phyloP scores from a whole-genome alignment of 2,329 filamentous ascomycete genomes.

The Bipolaris cookei region DNA sequence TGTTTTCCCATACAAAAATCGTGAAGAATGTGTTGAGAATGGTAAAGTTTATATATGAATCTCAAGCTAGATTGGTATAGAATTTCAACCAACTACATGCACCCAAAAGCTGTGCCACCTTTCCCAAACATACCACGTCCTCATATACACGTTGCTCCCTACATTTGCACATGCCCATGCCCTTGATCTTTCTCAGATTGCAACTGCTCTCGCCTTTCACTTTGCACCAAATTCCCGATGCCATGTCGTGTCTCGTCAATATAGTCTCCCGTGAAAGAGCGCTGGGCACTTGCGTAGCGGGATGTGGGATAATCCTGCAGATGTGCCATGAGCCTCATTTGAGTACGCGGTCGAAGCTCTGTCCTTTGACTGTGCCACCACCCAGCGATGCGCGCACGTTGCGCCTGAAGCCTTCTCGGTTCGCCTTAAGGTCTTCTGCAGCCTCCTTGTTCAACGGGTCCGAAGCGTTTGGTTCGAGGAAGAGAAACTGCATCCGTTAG shows the following conservation, averaged over 20 bases:
- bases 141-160: constrained; percentile 34
- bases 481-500: constrained; percentile 73
- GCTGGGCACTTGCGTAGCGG: neutral
- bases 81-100: constrained; percentile 11
- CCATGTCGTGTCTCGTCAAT: neutral
- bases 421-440: constrained; percentile 85
- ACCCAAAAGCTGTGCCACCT: constrained; percentile 39
- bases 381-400: constrained; percentile 86
- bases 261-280: neutral
- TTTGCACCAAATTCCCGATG: neutral
- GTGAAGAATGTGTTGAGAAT: no score
- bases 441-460: constrained; percentile 99
- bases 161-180: constrained; percentile 8
- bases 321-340: constrained; percentile 56
- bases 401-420: constrained; percentile 86
- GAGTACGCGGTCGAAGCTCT: constrained; percentile 78
- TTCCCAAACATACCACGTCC: constrained; percentile 32
- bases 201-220: neutral
- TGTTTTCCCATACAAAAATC: neutral
- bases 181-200: neutral
- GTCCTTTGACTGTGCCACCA: constrained; percentile 76
- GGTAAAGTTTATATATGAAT: neutral
- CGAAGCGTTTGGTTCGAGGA: constrained; percentile 95
- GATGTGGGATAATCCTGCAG: neutral
- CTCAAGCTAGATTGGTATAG: constrained; percentile 9